These are phyloP conservation scores for Fragaria vesca DNA, from an alignment of 306 rosid genomes.

Conservation along the genomic window DNA sequence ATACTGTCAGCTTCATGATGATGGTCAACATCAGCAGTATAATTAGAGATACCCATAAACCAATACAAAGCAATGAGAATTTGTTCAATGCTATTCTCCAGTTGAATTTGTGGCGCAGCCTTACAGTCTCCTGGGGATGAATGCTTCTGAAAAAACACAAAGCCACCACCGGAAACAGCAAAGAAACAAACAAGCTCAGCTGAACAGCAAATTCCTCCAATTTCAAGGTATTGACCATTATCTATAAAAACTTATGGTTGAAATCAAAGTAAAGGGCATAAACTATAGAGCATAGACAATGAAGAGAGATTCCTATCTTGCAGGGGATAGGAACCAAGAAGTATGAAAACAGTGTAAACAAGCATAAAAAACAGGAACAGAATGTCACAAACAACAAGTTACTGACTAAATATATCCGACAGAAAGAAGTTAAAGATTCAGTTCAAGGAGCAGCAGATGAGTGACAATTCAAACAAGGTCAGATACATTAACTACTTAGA, in stretches of 20 bases:
- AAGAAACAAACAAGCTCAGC: background rate
- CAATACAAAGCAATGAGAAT: background rate
- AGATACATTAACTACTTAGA: background rate
- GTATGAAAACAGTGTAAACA: background rate
- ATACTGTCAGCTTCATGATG: background rate
- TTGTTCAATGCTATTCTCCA: background rate
- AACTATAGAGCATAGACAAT: background rate
- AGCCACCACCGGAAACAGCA: background rate
- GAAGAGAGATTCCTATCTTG: background rate
- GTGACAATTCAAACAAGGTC: background rate
- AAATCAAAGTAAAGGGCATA: background rate
- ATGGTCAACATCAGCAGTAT: background rate
- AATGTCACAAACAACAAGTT: slow-evolving; percentile 6
- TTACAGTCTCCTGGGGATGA: background rate
- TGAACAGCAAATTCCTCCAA: background rate
- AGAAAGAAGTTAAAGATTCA: background rate
- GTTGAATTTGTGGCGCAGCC: too few relatives aligned
- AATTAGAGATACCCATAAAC: too few relatives aligned
- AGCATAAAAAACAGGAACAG: background rate
- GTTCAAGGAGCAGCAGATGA: background rate
- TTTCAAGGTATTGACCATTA: background rate
- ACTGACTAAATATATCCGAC: background rate
- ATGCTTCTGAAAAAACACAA: background rate
- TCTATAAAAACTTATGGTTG: background rate
- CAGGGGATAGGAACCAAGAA: background rate